These are phyloP conservation scores for Acanthamoeba sp. DNA, from an alignment of 208 protist genomes.

Conservation along the genomic window DNA sequence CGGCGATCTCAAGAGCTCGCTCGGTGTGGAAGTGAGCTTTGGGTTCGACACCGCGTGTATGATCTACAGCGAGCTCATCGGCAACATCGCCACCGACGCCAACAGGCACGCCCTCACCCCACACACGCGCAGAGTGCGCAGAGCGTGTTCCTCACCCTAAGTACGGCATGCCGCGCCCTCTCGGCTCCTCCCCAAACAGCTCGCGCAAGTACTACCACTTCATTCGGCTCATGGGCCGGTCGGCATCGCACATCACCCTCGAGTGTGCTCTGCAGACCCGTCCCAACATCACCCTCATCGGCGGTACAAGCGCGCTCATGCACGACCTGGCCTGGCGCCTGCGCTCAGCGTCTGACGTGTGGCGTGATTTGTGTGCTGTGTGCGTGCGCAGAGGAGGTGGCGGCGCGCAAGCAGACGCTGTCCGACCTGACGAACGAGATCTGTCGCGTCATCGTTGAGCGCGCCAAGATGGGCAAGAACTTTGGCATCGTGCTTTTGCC, in stretches of 20 bases:
- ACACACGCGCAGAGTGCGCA: not conserved
- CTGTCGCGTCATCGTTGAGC: constrained; percentile 79
- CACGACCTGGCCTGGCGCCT: not conserved
- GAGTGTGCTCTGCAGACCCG: constrained; percentile 86
- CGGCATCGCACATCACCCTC: constrained; percentile 89
- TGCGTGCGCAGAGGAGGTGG: constrained; percentile 84
- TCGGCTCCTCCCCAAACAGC: constrained; percentile 59
- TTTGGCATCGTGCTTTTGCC: constrained; percentile 88
- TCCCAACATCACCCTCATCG: constrained; percentile 85
- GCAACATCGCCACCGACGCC: constrained; percentile 82
- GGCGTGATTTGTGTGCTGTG: not conserved
- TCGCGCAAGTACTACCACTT: constrained; percentile 89
- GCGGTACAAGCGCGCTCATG: not conserved
- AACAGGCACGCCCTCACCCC: not conserved
- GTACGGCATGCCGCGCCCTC: no score
- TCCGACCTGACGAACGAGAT: constrained; percentile 81
- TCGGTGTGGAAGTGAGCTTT: constrained; percentile 86
- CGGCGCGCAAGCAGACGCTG: constrained; percentile 80
- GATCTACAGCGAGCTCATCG: constrained; percentile 86
- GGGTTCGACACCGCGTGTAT: constrained; percentile 85
- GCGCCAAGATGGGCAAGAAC: constrained; percentile 82
- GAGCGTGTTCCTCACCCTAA: no score
- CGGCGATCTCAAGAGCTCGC: constrained; percentile 84
- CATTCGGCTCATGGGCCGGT: constrained; percentile 88
- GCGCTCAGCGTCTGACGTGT: not conserved